These are phyloP conservation scores for Phytophthora fragariae DNA, from an alignment of 352 stramenopile genomes.

Conservation along the genomic window DNA sequence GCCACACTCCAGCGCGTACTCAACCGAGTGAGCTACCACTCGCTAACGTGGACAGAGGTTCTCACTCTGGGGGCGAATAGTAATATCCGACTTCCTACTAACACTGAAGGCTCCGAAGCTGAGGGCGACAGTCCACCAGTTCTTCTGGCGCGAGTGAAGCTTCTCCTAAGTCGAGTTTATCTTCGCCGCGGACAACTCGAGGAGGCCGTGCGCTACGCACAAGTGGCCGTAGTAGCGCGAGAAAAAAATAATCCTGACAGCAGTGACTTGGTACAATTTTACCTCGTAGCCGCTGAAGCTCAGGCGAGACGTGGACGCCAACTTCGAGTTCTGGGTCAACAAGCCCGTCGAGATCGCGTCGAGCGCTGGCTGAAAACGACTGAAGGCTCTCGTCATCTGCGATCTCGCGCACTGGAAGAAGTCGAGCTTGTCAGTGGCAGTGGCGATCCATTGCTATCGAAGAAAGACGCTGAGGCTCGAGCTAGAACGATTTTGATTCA, in stretches of 20 bases:
- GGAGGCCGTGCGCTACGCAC: constrained; percentile 54
- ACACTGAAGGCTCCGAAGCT: constrained; percentile 19
- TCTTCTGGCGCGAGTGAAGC: constrained; percentile 51
- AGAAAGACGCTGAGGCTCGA: constrained; percentile 62
- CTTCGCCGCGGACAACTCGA: constrained; percentile 66
- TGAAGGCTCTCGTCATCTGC: constrained; percentile 55
- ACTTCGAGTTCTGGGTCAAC: constrained; percentile 48
- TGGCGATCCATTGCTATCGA: constrained; percentile 40
- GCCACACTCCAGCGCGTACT: constrained; percentile 37
- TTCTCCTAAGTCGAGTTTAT: constrained; percentile 63
- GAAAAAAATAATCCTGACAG: constrained; percentile 46
- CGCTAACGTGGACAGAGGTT: constrained; percentile 37
- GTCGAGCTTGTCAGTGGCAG: constrained; percentile 33
- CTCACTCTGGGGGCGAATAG: constrained; percentile 23
- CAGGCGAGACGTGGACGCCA: constrained; percentile 67
- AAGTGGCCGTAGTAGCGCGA: constrained; percentile 55
- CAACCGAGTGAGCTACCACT: constrained; percentile 37
- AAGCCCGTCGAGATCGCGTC: constrained; percentile 50
- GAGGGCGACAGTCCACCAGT: constrained; percentile 26
- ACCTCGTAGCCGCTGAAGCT: constrained; percentile 63
- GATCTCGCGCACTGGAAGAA: constrained; percentile 51
- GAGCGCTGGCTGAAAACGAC: constrained; percentile 60
- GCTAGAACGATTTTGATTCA: constrained; percentile 49
- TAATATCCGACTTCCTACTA: constrained; percentile 24
- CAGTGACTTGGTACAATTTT: constrained; percentile 53